These are phyloP conservation scores for Trichophaea hybrida DNA, from an alignment of 2,329 filamentous ascomycete genomes.

Conservation along the genomic window DNA sequence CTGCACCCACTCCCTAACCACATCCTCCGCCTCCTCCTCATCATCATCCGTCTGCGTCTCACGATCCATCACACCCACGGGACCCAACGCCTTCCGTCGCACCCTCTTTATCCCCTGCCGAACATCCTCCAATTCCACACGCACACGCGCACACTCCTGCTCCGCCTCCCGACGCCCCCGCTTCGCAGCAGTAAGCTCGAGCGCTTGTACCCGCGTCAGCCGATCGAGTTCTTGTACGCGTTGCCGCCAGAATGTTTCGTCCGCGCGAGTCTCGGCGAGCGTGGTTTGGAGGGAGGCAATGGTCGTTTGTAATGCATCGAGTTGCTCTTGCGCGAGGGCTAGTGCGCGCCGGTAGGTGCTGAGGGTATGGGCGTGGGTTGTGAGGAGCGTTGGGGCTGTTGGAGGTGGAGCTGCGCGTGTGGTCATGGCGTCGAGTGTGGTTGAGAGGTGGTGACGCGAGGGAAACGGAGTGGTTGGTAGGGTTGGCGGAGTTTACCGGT, in stretches of 20 bases:
- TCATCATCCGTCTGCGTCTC: slow-evolving; percentile 6
- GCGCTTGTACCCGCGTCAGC: background rate
- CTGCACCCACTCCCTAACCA: slow-evolving; percentile 12
- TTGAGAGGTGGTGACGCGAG: background rate
- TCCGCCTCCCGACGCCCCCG: background rate
- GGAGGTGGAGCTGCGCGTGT: background rate
- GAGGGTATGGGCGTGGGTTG: background rate
- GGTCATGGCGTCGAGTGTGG: background rate
- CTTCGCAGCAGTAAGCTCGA: background rate
- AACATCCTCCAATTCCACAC: slow-evolving; percentile 1
- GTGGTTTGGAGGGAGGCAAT: background rate
- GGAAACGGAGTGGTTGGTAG: background rate
- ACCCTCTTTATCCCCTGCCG: background rate
- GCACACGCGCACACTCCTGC: background rate
- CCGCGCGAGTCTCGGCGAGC: background rate
- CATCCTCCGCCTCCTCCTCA: background rate
- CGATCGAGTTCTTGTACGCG: background rate
- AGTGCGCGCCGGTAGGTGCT: background rate
- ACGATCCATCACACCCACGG: background rate
- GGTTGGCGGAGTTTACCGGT: background rate
- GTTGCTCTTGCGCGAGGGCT: background rate
- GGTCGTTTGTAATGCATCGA: background rate
- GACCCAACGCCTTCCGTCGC: background rate
- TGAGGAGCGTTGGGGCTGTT: background rate
- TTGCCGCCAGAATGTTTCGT: background rate